Base-by-base conservation (phyloP, 2,329 filamentous ascomycete genomes). In the Fusarium austroafricanum region DNA sequence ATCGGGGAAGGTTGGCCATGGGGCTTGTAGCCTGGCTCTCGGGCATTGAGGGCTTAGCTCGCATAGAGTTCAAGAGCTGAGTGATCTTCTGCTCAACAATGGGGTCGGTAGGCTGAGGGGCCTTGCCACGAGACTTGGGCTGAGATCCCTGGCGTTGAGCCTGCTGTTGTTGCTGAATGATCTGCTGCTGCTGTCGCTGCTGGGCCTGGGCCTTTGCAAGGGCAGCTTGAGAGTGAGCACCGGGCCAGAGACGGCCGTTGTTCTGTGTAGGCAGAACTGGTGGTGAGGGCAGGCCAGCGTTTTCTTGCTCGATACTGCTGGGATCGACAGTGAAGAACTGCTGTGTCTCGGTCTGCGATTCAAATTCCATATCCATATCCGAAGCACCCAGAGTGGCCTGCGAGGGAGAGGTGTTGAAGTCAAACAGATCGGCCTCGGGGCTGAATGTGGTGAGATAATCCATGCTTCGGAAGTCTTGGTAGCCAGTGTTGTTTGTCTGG, bases 11-110 rank as follows among this genome's bases (percentile, higher is more conserved):
- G 76, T 93, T 90, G 56, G 89, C 84, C n/a, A 90, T 78, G 26
- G 86, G 83, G 47, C 87, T 83, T 29, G 74, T 67, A 23, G 66
- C 59, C 31, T 75, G 64, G 26, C 83, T 80, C 15, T 88, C 85
- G 17, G 83, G 79, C 6, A 84, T 82, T 9, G 83, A 80, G 15
- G 87, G 83, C 79, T 92, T 93, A 70, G 93, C 89, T 72, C 94
- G 90, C 90, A 98, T 97, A 54, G 94, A 93, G 81, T 95, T 94
- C 33, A 98, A 86, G 6, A 98, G 87, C 77, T 96, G 93, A 23
- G 93, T 93, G 72, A 98, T 97, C 79, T 94, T 96, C 81, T 97
- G 93, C 80, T 98, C 94, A 10, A 93, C 90, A 33, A 91, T 86
- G 14, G 91, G 90, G 73, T 94, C 91, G 12, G 86, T 82, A 15